Evolutionary conservation across 2,329 filamentous ascomycete genomes (phyloP).

Genomic region (Aspergillus ochraceus): DNA sequence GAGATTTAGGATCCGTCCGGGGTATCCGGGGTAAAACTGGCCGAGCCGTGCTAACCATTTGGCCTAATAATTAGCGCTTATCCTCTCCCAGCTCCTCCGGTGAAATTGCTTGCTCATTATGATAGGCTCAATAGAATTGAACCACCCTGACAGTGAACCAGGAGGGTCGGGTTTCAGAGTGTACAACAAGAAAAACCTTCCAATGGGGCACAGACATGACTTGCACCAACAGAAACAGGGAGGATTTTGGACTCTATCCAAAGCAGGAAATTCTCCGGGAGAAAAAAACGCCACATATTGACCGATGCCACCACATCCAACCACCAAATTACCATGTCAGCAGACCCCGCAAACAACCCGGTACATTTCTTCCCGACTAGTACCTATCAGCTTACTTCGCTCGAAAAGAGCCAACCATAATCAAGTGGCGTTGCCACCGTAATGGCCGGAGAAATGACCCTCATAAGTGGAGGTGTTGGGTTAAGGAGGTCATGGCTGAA

Average conservation of each 20-base stretch:
- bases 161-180: neutral
- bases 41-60: too few relatives aligned
- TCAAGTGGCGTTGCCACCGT: conserved; percentile 15
- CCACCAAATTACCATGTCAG: conserved; percentile 2
- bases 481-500: conserved; percentile 23
- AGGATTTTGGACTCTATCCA: neutral
- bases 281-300: neutral
- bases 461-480: neutral
- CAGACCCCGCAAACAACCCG: conserved; percentile 1
- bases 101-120: neutral
- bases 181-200: too few relatives aligned
- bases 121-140: neutral
- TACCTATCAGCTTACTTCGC: neutral
- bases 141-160: neutral
- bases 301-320: too few relatives aligned
- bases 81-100: neutral
- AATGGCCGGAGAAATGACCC: conserved; percentile 14
- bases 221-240: neutral
- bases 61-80: neutral
- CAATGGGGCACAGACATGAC: neutral
- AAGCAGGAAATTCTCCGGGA: conserved; percentile 3
- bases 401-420: neutral
- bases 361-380: neutral
- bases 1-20: too few relatives aligned
- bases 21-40: neutral